Evolutionary conservation across 148 eudicot genomes (phyloP).

Genomic region (Talinum fruticosum): DNA sequence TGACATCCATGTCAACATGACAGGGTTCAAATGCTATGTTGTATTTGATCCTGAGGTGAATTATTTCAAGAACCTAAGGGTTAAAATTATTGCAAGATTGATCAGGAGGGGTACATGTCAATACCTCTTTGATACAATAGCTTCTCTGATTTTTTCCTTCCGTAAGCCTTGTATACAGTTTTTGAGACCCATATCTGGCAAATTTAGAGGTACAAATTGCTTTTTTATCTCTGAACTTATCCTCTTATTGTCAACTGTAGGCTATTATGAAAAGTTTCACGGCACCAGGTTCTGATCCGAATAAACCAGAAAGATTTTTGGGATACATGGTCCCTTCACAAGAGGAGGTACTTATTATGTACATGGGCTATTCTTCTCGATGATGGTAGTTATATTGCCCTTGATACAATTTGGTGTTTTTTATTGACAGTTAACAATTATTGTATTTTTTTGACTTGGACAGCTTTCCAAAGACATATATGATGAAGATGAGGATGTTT

Average conservation of each 20-base stretch:
- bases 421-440: conserved; percentile 6
- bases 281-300: conserved; percentile 52
- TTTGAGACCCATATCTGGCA: neutral
- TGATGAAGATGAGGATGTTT: conserved; percentile 82
- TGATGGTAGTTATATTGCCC: neutral
- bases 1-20: too few relatives aligned
- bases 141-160: neutral
- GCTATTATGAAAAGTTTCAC: conserved; percentile 88
- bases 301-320: conserved; percentile 70
- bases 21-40: too few relatives aligned
- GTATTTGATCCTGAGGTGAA: too few relatives aligned
- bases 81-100: too few relatives aligned
- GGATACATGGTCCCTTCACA: conserved; percentile 87
- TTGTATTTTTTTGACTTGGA: conserved; percentile 18
- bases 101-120: too few relatives aligned
- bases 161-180: neutral
- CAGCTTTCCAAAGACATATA: conserved; percentile 84
- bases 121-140: neutral
- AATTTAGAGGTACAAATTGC: neutral
- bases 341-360: conserved; percentile 54
- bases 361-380: neutral
- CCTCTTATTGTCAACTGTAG: conserved; percentile 35
- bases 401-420: neutral
- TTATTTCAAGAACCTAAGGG: too few relatives aligned
- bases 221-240: neutral